Evolutionary conservation across 495 filamentous ascomycete genomes (phyloP), one percentile per base, ranked within the genome.

Genomic region (Annulohypoxylon bovei): DNA sequence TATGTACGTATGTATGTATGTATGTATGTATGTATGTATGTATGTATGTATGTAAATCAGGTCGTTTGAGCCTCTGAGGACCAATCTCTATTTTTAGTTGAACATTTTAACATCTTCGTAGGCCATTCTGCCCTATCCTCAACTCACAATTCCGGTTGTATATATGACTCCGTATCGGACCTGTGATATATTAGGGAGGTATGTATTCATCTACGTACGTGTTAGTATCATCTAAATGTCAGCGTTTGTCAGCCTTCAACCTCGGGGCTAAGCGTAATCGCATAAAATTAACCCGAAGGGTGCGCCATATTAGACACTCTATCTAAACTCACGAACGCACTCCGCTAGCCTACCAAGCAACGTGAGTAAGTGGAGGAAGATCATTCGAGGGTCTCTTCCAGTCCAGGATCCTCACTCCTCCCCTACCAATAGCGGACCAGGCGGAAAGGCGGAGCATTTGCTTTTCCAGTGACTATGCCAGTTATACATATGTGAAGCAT

Each of bases 351-450:
- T 65, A 52, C 55, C 25, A n/a, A 52, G 44, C 70, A 72, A 72
- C 70, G 70, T 72, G 70, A 68, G 65, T 28, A 44, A 68, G 59
- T 40, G 23, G 25, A 60, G 47, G 14, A 47, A 72, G 59, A 56
- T 65, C 40, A 72, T 72, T 72, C 70, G 70, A 72, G 62, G 50
- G 32, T 55, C 30, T 44, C 52, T 50, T 9, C 12, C 33, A n/a
- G n/a, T n/a, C 32, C 40, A 42, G 27, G 33, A 2, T 33, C 40
- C 25, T 37, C n/a, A 55, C 46, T 28, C 25, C 60, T 53, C 30
- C 16, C 49, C 39, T 58, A 47, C 62, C 52, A 63, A 54, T 62
- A 9, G n/a, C n/a, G 23, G 11, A 18, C 7, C 5, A 32, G 11
- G 68, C 68, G 68, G 68, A 55, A 67, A 33, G 39, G 53, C 59